A percentile compares a stretch with the other conserved stretches of the same genome.
phyloP scores from a whole-genome alignment of 2,329 filamentous ascomycete genomes.

The Aspergillus sp. region DNA sequence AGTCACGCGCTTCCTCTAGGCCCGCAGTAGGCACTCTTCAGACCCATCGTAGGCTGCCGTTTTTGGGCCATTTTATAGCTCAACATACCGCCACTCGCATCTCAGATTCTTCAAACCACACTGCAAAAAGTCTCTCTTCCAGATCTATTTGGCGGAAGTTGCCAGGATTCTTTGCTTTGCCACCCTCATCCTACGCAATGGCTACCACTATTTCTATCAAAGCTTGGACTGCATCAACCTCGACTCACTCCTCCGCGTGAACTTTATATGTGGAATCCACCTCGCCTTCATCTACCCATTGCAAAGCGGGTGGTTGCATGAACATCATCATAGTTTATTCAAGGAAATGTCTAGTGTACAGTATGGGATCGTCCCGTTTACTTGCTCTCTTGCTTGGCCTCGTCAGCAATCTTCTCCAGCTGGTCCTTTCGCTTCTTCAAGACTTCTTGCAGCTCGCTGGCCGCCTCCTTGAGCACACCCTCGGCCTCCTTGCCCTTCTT shows the following conservation, averaged over 20 bases:
- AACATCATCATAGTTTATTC: background rate
- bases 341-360: background rate
- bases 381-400: conserved; percentile 25
- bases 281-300: background rate
- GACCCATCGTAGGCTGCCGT: background rate
- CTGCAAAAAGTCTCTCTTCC: background rate
- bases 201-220: background rate
- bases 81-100: background rate
- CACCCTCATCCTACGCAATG: background rate
- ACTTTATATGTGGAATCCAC: background rate
- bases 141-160: background rate
- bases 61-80: background rate
- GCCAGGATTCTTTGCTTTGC: background rate
- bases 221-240: background rate
- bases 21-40: background rate
- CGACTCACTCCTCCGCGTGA: background rate
- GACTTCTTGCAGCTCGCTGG: conserved; percentile 43
- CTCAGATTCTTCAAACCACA: background rate
- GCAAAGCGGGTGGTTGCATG: background rate
- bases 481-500: conserved; percentile 73
- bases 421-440: conserved; percentile 27
- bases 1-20: background rate
- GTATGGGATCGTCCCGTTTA: background rate
- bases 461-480: conserved; percentile 68
- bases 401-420: conserved; percentile 27